Conservation (phyloP, 306 rosid genomes). For the Psophocarpus tetragonolobus region DNA sequence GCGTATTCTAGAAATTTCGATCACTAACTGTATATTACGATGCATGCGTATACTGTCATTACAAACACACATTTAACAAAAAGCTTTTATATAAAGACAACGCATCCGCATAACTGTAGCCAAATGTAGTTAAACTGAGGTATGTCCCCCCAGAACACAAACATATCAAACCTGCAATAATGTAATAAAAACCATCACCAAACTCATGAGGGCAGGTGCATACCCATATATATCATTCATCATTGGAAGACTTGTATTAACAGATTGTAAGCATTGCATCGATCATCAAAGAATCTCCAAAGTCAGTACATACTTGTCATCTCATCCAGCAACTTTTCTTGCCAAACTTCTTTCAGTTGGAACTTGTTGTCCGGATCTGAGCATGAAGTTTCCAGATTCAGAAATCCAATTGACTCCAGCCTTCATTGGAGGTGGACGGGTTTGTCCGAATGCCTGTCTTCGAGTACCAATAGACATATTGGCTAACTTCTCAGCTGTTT, state of each 20-base stretch:
- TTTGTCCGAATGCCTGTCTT: conserved; percentile 57
- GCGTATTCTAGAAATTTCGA: too few relatives aligned
- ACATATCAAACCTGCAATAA: neutral
- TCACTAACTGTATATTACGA: too few relatives aligned
- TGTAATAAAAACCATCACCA: neutral
- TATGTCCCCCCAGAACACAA: neutral
- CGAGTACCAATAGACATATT: conserved; percentile 68
- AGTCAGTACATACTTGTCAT: neutral
- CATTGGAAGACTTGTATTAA: neutral
- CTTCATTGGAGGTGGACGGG: conserved; percentile 69
- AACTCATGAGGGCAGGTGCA: conserved; percentile 11
- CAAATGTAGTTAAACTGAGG: conserved; percentile 17
- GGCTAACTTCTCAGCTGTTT: conserved; percentile 68
- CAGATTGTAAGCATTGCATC: conserved; percentile 3
- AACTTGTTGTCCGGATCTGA: conserved; percentile 58
- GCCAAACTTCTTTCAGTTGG: conserved; percentile 59
- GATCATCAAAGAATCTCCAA: conserved; percentile 1
- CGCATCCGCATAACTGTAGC: neutral
- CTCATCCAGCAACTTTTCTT: conserved; percentile 78
- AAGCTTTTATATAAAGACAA: conserved; percentile 1
- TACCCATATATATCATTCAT: neutral
- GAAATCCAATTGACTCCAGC: conserved; percentile 79
- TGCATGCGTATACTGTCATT: too few relatives aligned
- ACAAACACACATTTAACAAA: too few relatives aligned
- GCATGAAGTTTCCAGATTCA: conserved; percentile 59